Percentiles rank a stretch among this genome's conserved stretches.
Evolutionary conservation across 108 stramenopile species (phyloP).

Genomic region (Hondaea fermentalgiana): DNA sequence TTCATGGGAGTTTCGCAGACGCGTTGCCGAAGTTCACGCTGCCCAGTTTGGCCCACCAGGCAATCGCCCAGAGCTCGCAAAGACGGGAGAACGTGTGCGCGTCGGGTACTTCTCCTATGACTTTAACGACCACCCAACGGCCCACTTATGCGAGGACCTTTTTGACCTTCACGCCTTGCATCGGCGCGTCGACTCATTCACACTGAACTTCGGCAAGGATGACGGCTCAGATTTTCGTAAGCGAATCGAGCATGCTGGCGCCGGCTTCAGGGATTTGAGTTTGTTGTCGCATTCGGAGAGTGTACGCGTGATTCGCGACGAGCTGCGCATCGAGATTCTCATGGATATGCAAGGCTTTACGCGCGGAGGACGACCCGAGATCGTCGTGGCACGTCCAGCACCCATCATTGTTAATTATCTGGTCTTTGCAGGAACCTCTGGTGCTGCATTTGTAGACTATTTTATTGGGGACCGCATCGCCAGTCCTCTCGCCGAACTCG

Average conservation of each 20-base stretch:
- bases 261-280: slow-evolving; percentile 29
- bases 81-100: not conserved
- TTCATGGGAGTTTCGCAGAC: slow-evolving; percentile 3
- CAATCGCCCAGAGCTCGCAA: not conserved
- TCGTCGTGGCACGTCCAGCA: slow-evolving; percentile 32
- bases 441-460: slow-evolving; percentile 44
- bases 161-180: slow-evolving; percentile 32
- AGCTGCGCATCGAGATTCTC: slow-evolving; percentile 28
- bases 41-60: not conserved
- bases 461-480: slow-evolving; percentile 35
- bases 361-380: slow-evolving; percentile 35
- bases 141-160: slow-evolving; percentile 45
- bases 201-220: slow-evolving; percentile 7
- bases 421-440: slow-evolving; percentile 49
- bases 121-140: slow-evolving; percentile 51
- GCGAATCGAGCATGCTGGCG: not conserved
- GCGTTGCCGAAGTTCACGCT: slow-evolving; percentile 25
- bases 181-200: not conserved
- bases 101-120: slow-evolving; percentile 44
- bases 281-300: slow-evolving; percentile 13
- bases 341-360: slow-evolving; percentile 50
- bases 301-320: not conserved
- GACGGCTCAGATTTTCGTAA: slow-evolving; percentile 7
- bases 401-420: slow-evolving; percentile 47
- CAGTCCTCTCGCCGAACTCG: slow-evolving; percentile 23